Percentiles rank a stretch among this genome's conserved stretches.
Evolutionary conservation across 129 eudicot genomes (phyloP).

Genomic region (Helichrysum umbraculigerum): DNA sequence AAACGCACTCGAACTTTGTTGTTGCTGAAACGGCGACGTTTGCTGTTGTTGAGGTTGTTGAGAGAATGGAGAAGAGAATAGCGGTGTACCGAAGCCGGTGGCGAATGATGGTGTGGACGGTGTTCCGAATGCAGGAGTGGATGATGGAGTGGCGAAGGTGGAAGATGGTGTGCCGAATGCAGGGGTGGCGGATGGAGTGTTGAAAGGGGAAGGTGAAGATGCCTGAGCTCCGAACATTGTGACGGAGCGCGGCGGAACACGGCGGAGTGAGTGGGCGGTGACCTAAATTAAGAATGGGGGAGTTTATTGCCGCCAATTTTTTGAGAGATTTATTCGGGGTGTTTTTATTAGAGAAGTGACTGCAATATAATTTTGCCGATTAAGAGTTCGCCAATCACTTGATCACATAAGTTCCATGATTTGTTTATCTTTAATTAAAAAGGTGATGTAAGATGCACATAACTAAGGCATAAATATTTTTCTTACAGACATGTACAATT

Average conservation of each 20-base stretch:
- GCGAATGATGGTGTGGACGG: constrained; percentile 66
- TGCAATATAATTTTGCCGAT: too few relatives aligned
- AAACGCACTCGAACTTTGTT: constrained; percentile 47
- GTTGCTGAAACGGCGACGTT: constrained; percentile 61
- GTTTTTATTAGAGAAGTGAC: too few relatives aligned
- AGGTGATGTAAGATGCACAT: too few relatives aligned
- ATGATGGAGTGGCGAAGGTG: constrained; percentile 59
- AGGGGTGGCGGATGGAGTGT: constrained; percentile 61
- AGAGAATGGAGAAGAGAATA: constrained; percentile 66
- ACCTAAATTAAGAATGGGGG: constrained; percentile 24
- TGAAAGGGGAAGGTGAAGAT: constrained; percentile 51
- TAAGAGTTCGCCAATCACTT: too few relatives aligned
- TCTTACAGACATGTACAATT: too few relatives aligned
- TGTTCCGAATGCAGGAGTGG: constrained; percentile 58
- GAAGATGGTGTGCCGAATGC: constrained; percentile 55
- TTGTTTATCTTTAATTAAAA: too few relatives aligned
- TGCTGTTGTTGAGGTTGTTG: constrained; percentile 58
- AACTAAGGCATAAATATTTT: too few relatives aligned
- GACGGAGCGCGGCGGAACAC: constrained; percentile 24
- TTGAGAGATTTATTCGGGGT: neutral
- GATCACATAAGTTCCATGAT: too few relatives aligned
- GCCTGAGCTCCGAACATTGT: constrained; percentile 67
- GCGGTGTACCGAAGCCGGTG: constrained; percentile 47
- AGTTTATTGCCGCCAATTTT: constrained; percentile 42
- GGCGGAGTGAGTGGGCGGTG: constrained; percentile 5